These are phyloP conservation scores for Penicillium palitans DNA, from an alignment of 2,329 filamentous ascomycete species.

Conservation along the genomic window DNA sequence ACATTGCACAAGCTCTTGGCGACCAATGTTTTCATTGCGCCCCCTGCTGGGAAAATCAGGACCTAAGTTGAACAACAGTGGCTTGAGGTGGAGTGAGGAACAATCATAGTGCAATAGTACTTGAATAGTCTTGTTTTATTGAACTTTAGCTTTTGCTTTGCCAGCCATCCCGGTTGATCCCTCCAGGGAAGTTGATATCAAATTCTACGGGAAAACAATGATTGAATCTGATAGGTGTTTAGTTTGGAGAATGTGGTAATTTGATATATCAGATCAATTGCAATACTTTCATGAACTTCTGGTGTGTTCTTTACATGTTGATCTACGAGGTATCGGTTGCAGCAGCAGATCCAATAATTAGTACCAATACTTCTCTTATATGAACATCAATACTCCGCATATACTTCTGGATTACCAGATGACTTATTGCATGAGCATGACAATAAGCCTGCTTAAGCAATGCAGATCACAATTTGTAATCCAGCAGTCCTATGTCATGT, in stretches of 20 bases:
- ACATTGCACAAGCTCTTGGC: slow-evolving; percentile 12
- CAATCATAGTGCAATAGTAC: not conserved
- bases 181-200: not conserved
- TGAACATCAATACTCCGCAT: not conserved
- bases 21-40: not conserved
- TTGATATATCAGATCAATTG: not conserved
- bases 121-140: not conserved
- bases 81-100: not conserved
- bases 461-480: not conserved
- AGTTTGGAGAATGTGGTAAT: not conserved
- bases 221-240: slow-evolving; percentile 1
- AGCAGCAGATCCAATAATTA: slow-evolving; percentile 1
- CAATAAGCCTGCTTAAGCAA: not conserved
- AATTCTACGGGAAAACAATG: not conserved
- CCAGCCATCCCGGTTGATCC: not conserved
- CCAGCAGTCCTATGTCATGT: not conserved
- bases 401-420: not conserved
- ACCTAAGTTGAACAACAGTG: not conserved
- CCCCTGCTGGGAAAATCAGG: slow-evolving; percentile 8
- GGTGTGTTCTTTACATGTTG: not conserved
- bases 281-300: not conserved
- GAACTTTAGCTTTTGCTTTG: not conserved
- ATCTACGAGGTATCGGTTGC: not conserved
- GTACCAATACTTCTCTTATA: not conserved
- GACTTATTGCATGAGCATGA: not conserved